Conservation (phyloP, 1,284 basidiomycete species). For the Cryptococcus sp. region DNA sequence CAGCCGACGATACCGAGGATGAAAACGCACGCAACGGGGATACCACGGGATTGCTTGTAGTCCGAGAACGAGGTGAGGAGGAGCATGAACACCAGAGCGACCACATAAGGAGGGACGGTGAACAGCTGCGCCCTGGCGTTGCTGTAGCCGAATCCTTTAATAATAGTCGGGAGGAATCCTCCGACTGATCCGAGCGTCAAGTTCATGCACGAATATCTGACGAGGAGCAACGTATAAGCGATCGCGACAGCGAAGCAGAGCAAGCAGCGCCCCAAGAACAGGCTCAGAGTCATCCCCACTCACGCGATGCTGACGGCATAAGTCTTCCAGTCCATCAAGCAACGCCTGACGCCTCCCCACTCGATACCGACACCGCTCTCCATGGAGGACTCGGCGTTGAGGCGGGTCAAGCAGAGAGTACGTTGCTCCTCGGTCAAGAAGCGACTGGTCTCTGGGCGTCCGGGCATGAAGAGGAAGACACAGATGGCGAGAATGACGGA, state of each 20-base stretch:
- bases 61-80: slow-evolving; percentile 69
- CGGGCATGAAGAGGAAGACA: slow-evolving; percentile 68
- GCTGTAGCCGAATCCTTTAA: slow-evolving; percentile 57
- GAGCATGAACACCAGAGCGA: slow-evolving; percentile 68
- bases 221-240: slow-evolving; percentile 56
- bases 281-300: slow-evolving; percentile 42
- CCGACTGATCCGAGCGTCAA: slow-evolving; percentile 74
- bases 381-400: slow-evolving; percentile 68
- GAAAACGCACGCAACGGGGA: slow-evolving; percentile 50
- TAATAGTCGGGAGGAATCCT: slow-evolving; percentile 82
- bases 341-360: slow-evolving; percentile 58
- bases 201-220: slow-evolving; percentile 74
- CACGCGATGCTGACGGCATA: slow-evolving; percentile 65
- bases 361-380: slow-evolving; percentile 57
- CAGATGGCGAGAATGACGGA: slow-evolving; percentile 65
- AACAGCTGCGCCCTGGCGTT: slow-evolving; percentile 58
- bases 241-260: slow-evolving; percentile 29
- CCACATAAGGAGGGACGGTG: slow-evolving; percentile 78
- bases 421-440: slow-evolving; percentile 73
- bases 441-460: slow-evolving; percentile 71
- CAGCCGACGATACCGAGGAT: slow-evolving; percentile 53
- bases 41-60: slow-evolving; percentile 65
- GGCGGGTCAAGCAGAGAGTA: slow-evolving; percentile 68
- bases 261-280: too few relatives aligned
- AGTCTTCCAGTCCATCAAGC: slow-evolving; percentile 65